Base-by-base conservation (phyloP, 106 monocot species). In the Dendrobium huoshanense region DNA sequence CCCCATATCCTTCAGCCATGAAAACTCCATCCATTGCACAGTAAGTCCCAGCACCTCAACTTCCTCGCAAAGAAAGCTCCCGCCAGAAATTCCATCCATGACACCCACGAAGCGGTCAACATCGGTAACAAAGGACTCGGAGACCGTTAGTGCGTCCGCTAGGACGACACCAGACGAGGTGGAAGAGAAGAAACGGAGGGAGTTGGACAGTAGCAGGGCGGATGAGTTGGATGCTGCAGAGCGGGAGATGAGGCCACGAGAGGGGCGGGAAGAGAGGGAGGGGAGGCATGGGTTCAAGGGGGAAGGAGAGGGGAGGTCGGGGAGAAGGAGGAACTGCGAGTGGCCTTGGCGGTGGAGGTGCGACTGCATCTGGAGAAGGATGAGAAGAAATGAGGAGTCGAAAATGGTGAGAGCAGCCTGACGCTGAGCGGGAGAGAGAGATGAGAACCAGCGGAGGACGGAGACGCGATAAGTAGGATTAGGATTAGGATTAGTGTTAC, bases 1-100 rank as follows among this genome's bases (percentile, higher is more conserved):
- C 33, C 97, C 97, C 78, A 87, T 94, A 4, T 82, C 92, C 84
- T 90, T 90, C 74, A 95, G 49, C 94, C 94, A 95, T 24, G 83
- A 19, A 75, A 92, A 65, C 81, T 95, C 94, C 68, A 80, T 81
- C 90, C 90, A 95, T 65, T 81, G 72, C 61, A 70, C 67, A 13
- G 56, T 24, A 31, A 84, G 29, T 16, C 44, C 81, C 24, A 72
- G 9, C 4, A 72, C 77, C 9, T 17, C 45, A 44, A 75, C 85
- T 42, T 91, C 92, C 43, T 80, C 94, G 27, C 86, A 80, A 27
- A 95, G 80, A 72, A 95, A 95, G 73, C 81, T 78, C 43, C 94
- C 92, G 9, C 84, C 79, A 0, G 94, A 90, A 27, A 95, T 74
- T 77, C 64, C 84, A 56, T 95, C 94, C 97, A 98, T 98, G n/a